Evolutionary conservation across 2,329 filamentous ascomycete species (phyloP), one percentile per base, ranked within the genome.

Genomic region (Ustulina deusta): DNA sequence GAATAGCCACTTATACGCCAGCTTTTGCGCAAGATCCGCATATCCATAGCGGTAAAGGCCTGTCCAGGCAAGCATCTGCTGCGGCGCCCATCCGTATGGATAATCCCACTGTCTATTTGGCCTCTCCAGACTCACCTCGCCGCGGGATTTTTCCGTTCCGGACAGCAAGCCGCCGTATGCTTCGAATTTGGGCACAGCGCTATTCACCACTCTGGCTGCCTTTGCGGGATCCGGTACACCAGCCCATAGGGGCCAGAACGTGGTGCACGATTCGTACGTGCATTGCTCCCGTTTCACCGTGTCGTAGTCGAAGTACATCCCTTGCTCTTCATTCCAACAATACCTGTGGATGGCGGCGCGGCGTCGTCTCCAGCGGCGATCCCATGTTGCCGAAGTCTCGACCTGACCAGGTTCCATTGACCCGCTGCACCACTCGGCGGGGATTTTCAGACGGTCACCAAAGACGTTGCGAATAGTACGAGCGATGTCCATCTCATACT

Each of bases 51-150:
- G 91, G 75, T 94, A 87, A 66, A 99, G 84, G 2, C 94, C 96
- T 0, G 93, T 94, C 96, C 96, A 99, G 0, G 96, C 95, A 48
- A 99, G 88, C 83, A 99, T 98, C 83, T 99, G 96, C 84, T 99
- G 96, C 36, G 96, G 96, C 63, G 96, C 96, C 96, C 96, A 99
- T 67, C 96, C 96, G 78, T 96, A 98, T 0, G 96, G 96, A 78
- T 94, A 98, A 79, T 99, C 96, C 96, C 96, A 99, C 79, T 99
- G 96, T 74, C 96, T 90, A 79, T 97, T 98, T 7, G 96, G 96
- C 55, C 95, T 88, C 74, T 94, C 89, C 44, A 97, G 81, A 13
- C 92, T 90, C 69, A 97, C 84, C 36, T 85, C 83, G 46, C 96
- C 96, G 51, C 96, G 92, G 62, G 93, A 97, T 79, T 94, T 89